Evolutionary conservation across 306 rosid species (phyloP).

Genomic region (Astragalus glycyphyllos): DNA sequence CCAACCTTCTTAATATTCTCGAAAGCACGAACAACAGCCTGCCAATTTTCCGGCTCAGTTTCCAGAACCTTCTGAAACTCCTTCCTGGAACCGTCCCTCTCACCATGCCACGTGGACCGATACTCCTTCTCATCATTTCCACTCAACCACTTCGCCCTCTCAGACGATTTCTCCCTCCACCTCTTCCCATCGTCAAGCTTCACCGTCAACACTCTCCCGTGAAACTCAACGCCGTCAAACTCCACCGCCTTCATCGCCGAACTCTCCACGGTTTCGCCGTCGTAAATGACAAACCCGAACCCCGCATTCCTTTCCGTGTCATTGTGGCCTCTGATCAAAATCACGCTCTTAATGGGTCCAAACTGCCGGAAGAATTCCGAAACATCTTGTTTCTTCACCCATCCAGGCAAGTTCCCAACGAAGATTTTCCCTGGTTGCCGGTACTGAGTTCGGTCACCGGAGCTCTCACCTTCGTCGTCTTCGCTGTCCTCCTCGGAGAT

Average conservation of each 20-base stretch:
- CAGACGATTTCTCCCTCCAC: slow-evolving; percentile 59
- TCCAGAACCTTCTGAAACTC: slow-evolving; percentile 69
- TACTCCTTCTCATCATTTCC: slow-evolving; percentile 59
- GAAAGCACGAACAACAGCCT: slow-evolving; percentile 76
- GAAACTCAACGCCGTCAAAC: slow-evolving; percentile 94
- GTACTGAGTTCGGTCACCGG: slow-evolving; percentile 39
- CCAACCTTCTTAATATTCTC: slow-evolving; percentile 81
- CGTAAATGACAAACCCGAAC: slow-evolving; percentile 76
- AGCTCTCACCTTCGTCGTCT: slow-evolving; percentile 14
- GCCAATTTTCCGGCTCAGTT: slow-evolving; percentile 93
- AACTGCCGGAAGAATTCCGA: slow-evolving; percentile 82
- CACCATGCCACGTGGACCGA: slow-evolving; percentile 82
- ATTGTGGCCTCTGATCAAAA: slow-evolving; percentile 73
- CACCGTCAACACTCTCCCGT: slow-evolving; percentile 80
- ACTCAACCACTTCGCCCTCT: slow-evolving; percentile 66
- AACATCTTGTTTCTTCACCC: slow-evolving; percentile 78
- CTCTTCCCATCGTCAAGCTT: slow-evolving; percentile 85
- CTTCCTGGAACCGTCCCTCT: slow-evolving; percentile 71
- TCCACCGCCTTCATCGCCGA: slow-evolving; percentile 85
- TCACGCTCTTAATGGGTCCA: slow-evolving; percentile 75
- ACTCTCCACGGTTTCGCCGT: slow-evolving; percentile 54
- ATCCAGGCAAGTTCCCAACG: slow-evolving; percentile 82
- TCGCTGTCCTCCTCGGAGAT: slow-evolving; percentile 17
- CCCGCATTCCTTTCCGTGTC: slow-evolving; percentile 69
- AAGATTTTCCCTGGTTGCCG: slow-evolving; percentile 89